phyloP scores from a whole-genome alignment of 352 stramenopile genomes.

The Globisporangium uncinulatum region DNA sequence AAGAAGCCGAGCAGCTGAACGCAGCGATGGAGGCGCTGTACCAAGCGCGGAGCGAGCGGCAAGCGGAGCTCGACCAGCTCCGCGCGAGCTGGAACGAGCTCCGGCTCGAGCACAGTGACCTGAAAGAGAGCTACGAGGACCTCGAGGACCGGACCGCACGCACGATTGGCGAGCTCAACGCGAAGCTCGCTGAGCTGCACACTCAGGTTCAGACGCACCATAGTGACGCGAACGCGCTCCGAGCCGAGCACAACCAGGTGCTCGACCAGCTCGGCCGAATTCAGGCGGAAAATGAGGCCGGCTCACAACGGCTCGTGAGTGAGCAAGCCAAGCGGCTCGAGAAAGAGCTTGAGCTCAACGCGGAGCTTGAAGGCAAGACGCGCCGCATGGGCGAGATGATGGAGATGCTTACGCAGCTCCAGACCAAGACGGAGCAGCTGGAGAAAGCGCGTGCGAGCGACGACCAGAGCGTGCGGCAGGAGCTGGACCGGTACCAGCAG shows the following conservation, averaged over 20 bases:
- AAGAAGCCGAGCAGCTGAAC: slow-evolving; percentile 62
- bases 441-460: slow-evolving; percentile 41
- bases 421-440: slow-evolving; percentile 38
- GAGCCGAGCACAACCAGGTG: slow-evolving; percentile 15
- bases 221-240: slow-evolving; percentile 8
- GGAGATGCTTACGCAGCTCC: slow-evolving; percentile 50
- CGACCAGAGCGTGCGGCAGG: slow-evolving; percentile 23
- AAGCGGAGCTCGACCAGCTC: slow-evolving; percentile 57
- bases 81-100: slow-evolving; percentile 38
- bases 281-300: slow-evolving; percentile 20
- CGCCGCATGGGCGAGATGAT: slow-evolving; percentile 58
- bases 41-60: slow-evolving; percentile 39
- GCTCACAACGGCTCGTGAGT: slow-evolving; percentile 12
- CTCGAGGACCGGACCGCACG: slow-evolving; percentile 25
- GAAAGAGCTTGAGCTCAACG: slow-evolving; percentile 22
- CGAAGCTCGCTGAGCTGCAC: slow-evolving; percentile 26
- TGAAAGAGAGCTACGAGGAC: slow-evolving; percentile 53
- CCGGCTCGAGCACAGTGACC: slow-evolving; percentile 42
- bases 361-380: slow-evolving; percentile 41
- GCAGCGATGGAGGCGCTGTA: slow-evolving; percentile 46
- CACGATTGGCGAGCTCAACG: slow-evolving; percentile 34
- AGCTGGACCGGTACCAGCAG: slow-evolving; percentile 37
- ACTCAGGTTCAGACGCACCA: slow-evolving; percentile 16
- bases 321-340: slow-evolving; percentile 31
- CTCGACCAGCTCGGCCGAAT: slow-evolving; percentile 14